Percentiles rank a stretch among this genome's conserved stretches.
Conservation (phyloP, 2,329 filamentous ascomycete species). For the Shiraia sp. region DNA sequence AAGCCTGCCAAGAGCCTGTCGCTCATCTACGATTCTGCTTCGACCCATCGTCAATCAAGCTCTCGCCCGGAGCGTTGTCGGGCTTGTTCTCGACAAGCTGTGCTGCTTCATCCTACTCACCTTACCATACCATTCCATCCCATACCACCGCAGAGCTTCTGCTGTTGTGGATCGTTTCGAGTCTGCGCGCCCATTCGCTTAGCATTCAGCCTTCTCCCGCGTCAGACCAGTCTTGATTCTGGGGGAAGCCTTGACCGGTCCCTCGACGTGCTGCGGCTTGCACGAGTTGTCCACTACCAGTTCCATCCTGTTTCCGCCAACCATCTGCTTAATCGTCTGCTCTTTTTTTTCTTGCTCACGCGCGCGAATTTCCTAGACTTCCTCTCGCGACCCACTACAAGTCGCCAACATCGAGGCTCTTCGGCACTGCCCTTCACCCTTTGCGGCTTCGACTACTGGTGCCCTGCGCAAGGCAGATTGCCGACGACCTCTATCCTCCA, state of each 20-base stretch:
- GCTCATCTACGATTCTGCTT: conserved; percentile 42
- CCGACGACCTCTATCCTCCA: conserved; percentile 30
- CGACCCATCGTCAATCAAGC: conserved; percentile 33
- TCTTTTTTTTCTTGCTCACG: conserved; percentile 23
- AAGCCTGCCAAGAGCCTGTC: conserved; percentile 33
- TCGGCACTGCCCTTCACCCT: conserved; percentile 38
- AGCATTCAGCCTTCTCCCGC: conserved; percentile 31
- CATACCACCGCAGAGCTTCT: no score
- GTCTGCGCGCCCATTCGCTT: conserved; percentile 25
- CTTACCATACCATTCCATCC: no score
- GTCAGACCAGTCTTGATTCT: conserved; percentile 26
- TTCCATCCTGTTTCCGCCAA: conserved; percentile 26
- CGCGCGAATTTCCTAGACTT: conserved; percentile 24
- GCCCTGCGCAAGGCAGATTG: conserved; percentile 39
- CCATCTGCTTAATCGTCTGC: conserved; percentile 18
- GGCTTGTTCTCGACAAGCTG: conserved; percentile 32
- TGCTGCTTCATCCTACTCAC: conserved; percentile 14
- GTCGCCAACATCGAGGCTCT: conserved; percentile 29
- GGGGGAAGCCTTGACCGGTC: conserved; percentile 42
- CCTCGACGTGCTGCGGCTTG: conserved; percentile 36
- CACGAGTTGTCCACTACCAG: conserved; percentile 26
- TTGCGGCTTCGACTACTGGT: conserved; percentile 27
- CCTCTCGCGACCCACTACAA: conserved; percentile 25
- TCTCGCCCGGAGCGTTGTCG: conserved; percentile 33
- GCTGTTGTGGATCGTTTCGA: conserved; percentile 20